These are phyloP conservation scores for Pogostemon cablin DNA, from an alignment of 257 asterid species.

Conservation along the genomic window DNA sequence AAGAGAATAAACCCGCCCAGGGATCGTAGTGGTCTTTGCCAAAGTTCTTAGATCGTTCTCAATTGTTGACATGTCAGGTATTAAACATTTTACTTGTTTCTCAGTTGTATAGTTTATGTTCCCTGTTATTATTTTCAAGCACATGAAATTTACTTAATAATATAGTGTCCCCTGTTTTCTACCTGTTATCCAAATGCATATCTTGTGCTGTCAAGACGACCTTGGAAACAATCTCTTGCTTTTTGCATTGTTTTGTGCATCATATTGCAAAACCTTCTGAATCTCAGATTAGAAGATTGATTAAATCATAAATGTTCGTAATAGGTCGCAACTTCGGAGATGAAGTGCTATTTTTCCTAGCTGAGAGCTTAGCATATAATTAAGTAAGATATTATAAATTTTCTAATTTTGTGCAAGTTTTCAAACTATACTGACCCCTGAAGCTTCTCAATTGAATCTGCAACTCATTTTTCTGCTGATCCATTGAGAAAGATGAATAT, in stretches of 20 bases:
- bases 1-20: no score
- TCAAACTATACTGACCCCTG: background rate
- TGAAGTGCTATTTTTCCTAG: constrained; percentile 86
- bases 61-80: no score
- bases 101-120: constrained; percentile 19
- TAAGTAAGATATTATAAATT: constrained; percentile 49
- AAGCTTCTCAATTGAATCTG: background rate
- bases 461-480: constrained; percentile 13
- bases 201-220: constrained; percentile 12
- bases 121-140: background rate
- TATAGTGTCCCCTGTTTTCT: constrained; percentile 13
- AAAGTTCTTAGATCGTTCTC: no score
- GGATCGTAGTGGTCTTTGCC: no score
- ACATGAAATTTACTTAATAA: background rate
- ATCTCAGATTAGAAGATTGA: constrained; percentile 29
- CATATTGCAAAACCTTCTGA: constrained; percentile 13
- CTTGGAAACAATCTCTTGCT: background rate
- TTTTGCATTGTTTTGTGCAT: constrained; percentile 16
- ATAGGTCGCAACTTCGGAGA: constrained; percentile 90
- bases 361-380: constrained; percentile 94
- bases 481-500: background rate
- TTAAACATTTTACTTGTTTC: constrained; percentile 26
- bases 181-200: background rate
- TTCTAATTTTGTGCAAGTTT: constrained; percentile 9
- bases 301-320: constrained; percentile 39